Conservation (phyloP, 2,329 filamentous ascomycete genomes). For the Hymenotorrendiella dingleyae region DNA sequence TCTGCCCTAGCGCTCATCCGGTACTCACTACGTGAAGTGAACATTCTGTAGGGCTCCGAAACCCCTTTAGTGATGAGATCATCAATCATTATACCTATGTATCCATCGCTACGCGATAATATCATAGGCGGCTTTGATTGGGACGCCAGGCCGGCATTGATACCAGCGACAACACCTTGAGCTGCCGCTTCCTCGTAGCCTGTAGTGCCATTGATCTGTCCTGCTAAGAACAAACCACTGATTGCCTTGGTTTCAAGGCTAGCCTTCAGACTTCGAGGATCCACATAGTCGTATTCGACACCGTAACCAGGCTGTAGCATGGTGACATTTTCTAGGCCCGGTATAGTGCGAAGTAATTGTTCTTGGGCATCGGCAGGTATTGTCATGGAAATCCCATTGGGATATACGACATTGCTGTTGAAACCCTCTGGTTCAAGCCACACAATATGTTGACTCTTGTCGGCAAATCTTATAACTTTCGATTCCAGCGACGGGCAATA, state of each 20-base stretch:
- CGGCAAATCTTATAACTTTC: constrained; percentile 81
- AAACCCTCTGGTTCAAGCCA: constrained; percentile 98
- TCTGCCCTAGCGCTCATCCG: constrained; percentile 88
- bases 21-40: constrained; percentile 92
- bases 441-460: constrained; percentile 78
- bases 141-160: constrained; percentile 84
- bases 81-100: constrained; percentile 98
- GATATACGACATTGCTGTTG: constrained; percentile 83
- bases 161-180: constrained; percentile 86
- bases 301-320: constrained; percentile 97
- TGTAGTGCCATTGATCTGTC: constrained; percentile 97
- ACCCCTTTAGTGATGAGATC: constrained; percentile 96
- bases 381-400: constrained; percentile 96
- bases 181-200: constrained; percentile 97
- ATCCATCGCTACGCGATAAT: constrained; percentile 78
- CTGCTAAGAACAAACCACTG: constrained; percentile 80
- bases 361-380: constrained; percentile 84
- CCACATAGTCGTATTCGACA: constrained; percentile 97
- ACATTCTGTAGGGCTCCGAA: constrained; percentile 96
- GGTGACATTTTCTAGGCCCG: constrained; percentile 78
- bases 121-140: constrained; percentile 58
- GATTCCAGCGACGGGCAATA: constrained; percentile 96
- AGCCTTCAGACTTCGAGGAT: constrained; percentile 80
- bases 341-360: constrained; percentile 76
- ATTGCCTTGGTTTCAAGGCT: constrained; percentile 94